phyloP scores from a whole-genome alignment of 192 early-diverging fungal genomes.

The Chytriomyces confervae region DNA sequence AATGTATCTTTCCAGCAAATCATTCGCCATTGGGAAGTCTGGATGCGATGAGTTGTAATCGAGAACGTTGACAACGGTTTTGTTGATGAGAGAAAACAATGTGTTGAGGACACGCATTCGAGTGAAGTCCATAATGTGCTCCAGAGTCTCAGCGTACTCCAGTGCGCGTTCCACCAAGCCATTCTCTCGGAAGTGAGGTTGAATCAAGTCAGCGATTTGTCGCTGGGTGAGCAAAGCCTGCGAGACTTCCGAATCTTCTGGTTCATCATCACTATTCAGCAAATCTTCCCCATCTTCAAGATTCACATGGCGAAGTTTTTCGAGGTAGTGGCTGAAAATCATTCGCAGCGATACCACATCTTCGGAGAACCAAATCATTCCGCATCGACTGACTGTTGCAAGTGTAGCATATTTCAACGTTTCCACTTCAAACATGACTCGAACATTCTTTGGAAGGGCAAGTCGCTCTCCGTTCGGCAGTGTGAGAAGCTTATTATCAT shows the following conservation, averaged over 20 bases:
- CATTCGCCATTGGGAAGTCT: slow-evolving; percentile 90
- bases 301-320: slow-evolving; percentile 70
- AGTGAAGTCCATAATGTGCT: slow-evolving; percentile 99
- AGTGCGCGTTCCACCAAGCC: slow-evolving; percentile 79
- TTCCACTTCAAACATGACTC: slow-evolving; percentile 99
- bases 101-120: slow-evolving; percentile 79
- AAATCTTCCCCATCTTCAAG: slow-evolving; percentile 79
- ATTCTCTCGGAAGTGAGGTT: slow-evolving; percentile 72
- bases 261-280: slow-evolving; percentile 25
- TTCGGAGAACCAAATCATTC: slow-evolving; percentile 99
- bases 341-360: slow-evolving; percentile 83
- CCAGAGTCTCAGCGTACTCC: slow-evolving; percentile 68
- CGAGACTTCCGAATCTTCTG: slow-evolving; percentile 53
- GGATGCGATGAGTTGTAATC: slow-evolving; percentile 91
- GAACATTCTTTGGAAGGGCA: slow-evolving; percentile 91
- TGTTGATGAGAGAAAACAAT: slow-evolving; percentile 91
- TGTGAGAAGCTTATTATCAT: slow-evolving; percentile 97
- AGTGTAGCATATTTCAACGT: slow-evolving; percentile 97
- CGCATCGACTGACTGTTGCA: slow-evolving; percentile 98
- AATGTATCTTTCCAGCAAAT: slow-evolving; percentile 79
- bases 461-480: slow-evolving; percentile 98
- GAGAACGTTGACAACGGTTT: slow-evolving; percentile 78
- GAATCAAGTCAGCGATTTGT: slow-evolving; percentile 73
- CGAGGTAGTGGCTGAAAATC: slow-evolving; percentile 84
- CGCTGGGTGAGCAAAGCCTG: slow-evolving; percentile 74